These are phyloP conservation scores for Madurella fahalii DNA, from an alignment of 2,329 filamentous ascomycete species.

Conservation along the genomic window DNA sequence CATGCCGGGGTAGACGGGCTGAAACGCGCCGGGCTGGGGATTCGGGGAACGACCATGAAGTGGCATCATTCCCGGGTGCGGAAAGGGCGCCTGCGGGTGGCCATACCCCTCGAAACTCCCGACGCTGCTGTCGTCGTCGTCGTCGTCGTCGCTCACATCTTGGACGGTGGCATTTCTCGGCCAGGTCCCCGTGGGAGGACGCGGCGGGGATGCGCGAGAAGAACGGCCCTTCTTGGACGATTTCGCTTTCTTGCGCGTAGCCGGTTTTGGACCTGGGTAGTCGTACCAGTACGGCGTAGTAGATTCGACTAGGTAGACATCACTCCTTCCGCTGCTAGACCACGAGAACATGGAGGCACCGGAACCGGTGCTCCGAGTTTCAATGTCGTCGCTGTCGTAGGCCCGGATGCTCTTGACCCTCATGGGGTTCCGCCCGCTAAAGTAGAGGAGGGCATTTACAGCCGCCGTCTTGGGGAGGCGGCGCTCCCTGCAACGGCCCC, in stretches of 20 bases:
- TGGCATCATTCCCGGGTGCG: slow-evolving; percentile 1
- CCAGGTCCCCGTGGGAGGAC: slow-evolving; percentile 9
- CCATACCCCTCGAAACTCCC: slow-evolving; percentile 9
- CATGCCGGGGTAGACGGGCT: slow-evolving; percentile 7
- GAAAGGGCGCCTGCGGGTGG: not conserved
- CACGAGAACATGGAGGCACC: slow-evolving; percentile 17
- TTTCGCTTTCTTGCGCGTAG: slow-evolving; percentile 10
- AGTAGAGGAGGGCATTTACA: slow-evolving; percentile 24
- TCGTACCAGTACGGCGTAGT: slow-evolving; percentile 12
- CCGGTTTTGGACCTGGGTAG: slow-evolving; percentile 1
- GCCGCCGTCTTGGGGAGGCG: slow-evolving; percentile 20
- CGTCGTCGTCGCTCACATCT: slow-evolving; percentile 16
- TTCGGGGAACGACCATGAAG: not conserved
- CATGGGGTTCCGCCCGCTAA: slow-evolving; percentile 22
- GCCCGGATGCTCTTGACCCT: slow-evolving; percentile 23
- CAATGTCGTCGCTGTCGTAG: slow-evolving; percentile 23
- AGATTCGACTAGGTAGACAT: slow-evolving; percentile 19
- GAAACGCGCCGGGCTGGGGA: slow-evolving; percentile 10
- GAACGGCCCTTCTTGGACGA: slow-evolving; percentile 8
- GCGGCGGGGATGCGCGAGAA: slow-evolving; percentile 11
- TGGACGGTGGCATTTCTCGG: slow-evolving; percentile 7
- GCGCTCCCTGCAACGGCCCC: slow-evolving; percentile 14
- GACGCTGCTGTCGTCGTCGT: slow-evolving; percentile 12
- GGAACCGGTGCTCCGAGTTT: slow-evolving; percentile 21
- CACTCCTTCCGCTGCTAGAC: slow-evolving; percentile 12